Percentiles rank a stretch among this genome's conserved stretches.
Conservation (phyloP, 306 rosid genomes). For the Castanea crenata region DNA sequence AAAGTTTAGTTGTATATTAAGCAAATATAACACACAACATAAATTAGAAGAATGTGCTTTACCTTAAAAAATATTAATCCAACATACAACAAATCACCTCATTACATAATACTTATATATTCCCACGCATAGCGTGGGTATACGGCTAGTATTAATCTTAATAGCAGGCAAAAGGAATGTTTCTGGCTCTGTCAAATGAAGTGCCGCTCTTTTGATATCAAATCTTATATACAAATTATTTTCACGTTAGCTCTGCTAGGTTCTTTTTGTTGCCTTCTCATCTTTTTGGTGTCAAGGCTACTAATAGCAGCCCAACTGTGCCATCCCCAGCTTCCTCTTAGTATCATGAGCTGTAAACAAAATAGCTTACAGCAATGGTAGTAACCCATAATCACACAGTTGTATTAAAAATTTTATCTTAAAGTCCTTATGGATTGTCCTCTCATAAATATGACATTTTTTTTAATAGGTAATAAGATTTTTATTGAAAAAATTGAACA, state of each 20-base stretch:
- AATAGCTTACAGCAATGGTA: conserved; percentile 27
- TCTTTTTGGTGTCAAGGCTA: conserved; percentile 40
- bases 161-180: conserved; percentile 15
- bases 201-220: conserved; percentile 25
- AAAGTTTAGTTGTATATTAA: too few relatives aligned
- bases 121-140: too few relatives aligned
- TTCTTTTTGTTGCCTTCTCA: conserved; percentile 24
- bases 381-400: conserved; percentile 27
- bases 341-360: conserved; percentile 43
- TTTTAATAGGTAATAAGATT: too few relatives aligned
- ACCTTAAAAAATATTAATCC: too few relatives aligned
- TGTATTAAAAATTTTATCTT: conserved; percentile 2
- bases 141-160: background rate
- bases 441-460: conserved; percentile 1
- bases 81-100: too few relatives aligned
- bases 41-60: too few relatives aligned
- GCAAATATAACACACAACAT: too few relatives aligned
- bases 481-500: too few relatives aligned
- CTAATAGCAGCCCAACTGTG: conserved; percentile 23
- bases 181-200: conserved; percentile 26
- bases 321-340: conserved; percentile 25
- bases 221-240: conserved; percentile 19
- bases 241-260: conserved; percentile 17
- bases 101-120: too few relatives aligned
- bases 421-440: conserved; percentile 3